Conservation (phyloP, 805 yeast species). For the Kluyveromyces wickerhamii region DNA sequence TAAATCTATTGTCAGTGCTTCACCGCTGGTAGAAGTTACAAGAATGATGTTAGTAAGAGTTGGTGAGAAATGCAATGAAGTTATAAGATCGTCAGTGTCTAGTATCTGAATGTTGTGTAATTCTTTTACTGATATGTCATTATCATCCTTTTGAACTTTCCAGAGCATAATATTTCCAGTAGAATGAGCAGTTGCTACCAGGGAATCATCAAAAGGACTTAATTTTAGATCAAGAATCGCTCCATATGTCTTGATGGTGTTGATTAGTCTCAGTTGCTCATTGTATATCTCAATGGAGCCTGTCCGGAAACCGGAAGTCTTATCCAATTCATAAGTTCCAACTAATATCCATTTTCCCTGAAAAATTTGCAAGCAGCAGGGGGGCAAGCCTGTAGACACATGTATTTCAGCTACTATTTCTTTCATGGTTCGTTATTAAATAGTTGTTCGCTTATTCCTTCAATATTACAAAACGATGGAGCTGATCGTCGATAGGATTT, state of each 20-base stretch:
- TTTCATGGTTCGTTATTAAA: too few relatives aligned
- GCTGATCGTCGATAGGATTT: too few relatives aligned
- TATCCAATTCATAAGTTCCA: conserved; percentile 77
- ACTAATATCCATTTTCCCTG: conserved; percentile 43
- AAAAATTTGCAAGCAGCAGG: conserved; percentile 67
- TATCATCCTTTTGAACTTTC: conserved; percentile 30
- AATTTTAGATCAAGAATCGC: conserved; percentile 77
- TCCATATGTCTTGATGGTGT: conserved; percentile 35
- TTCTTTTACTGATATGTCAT: conserved; percentile 16
- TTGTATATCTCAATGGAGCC: conserved; percentile 50
- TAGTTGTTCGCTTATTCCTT: too few relatives aligned
- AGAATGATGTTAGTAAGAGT: conserved; percentile 31
- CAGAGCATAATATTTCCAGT: conserved; percentile 69
- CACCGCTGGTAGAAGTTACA: conserved; percentile 66
- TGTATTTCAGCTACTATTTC: conserved; percentile 15
- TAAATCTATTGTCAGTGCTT: conserved; percentile 31
- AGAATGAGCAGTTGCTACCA: conserved; percentile 64
- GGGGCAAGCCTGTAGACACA: conserved; percentile 55
- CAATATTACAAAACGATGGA: too few relatives aligned
- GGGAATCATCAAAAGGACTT: conserved; percentile 42
- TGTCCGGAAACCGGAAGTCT: conserved; percentile 46
- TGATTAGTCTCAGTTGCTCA: conserved; percentile 17
- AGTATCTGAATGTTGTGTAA: conserved; percentile 37
- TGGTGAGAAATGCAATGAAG: conserved; percentile 57
- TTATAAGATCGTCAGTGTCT: conserved; percentile 44